phyloP scores from a whole-genome alignment of 2,329 filamentous ascomycete species.

The Colletotrichum orchidophilum region DNA sequence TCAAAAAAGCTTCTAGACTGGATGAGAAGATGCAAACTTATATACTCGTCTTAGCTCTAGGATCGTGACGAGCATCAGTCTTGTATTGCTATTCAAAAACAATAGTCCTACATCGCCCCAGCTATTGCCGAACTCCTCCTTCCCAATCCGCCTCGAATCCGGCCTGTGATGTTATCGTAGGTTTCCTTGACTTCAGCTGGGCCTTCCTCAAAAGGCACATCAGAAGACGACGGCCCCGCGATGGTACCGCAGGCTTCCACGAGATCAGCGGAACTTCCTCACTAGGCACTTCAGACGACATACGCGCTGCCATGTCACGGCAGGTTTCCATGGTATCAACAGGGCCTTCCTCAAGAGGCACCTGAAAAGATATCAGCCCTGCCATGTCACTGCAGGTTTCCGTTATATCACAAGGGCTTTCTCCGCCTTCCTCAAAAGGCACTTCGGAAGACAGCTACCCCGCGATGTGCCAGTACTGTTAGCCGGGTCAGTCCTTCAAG shows the following conservation, averaged over 20 bases:
- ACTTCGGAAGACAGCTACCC: background rate
- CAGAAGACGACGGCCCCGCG: background rate
- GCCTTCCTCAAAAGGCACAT: slow-evolving; percentile 28
- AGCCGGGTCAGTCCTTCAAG: background rate
- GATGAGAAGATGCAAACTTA: background rate
- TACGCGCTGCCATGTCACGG: background rate
- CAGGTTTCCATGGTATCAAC: background rate
- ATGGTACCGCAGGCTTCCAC: background rate
- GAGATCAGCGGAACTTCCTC: background rate
- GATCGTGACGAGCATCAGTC: background rate
- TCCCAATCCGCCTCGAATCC: slow-evolving; percentile 18
- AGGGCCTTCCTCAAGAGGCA: slow-evolving; percentile 23
- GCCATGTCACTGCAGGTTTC: slow-evolving; percentile 7
- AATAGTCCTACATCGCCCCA: background rate
- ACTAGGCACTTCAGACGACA: background rate
- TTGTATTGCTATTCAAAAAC: background rate
- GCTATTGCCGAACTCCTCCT: slow-evolving; percentile 8
- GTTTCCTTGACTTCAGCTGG: background rate
- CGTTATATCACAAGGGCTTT: background rate
- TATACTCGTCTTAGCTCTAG: slow-evolving; percentile 9
- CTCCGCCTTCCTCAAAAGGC: background rate
- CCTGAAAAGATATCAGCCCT: background rate
- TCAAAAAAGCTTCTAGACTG: background rate
- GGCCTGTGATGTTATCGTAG: slow-evolving; percentile 12
- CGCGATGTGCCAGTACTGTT: background rate